Evolutionary conservation across 2,329 filamentous ascomycete genomes (phyloP), one percentile per base, ranked within the genome.

Genomic region (Penicillium hordei): DNA sequence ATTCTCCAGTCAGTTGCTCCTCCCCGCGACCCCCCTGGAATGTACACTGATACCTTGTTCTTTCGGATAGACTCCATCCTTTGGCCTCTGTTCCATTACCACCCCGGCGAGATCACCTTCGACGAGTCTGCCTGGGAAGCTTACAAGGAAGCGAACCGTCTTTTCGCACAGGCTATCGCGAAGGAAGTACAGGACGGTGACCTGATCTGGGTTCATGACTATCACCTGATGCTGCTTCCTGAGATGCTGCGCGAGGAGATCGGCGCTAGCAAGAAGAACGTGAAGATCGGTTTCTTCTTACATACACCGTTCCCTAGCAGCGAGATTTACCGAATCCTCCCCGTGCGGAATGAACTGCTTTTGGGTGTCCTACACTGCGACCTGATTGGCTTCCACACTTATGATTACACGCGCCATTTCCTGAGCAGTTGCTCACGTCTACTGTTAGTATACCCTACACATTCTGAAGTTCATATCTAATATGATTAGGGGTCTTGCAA

Each of bases 71-170:
- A 99, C 77, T 95, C 91, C 8, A 97, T 97, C 74, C 87, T 99
- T 60, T 99, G 94, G 94, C 94, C 94, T 3, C 86, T 99, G 39
- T 96, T 99, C 81, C 94, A 97, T 80, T 97, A 97, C 79, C 94
- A 99, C 76, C 93, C 94, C 50, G 93, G 93, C 72, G 93, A 97
- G 81, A 97, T 97, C 68, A 96, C 92, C 44, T 97, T 97, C 75
- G 93, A 97, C 78, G 93, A 97, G 78, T 89, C 88, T 42, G 90
- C 92, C 4, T 99, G 94, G 94, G 84, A 88, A 25, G 93, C 92
- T 52, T 97, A 97, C 80, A 88, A 88, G 69, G 90, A 96, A 72
- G 93, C 95, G 65, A 99, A 97, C 77, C 86, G 89, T 48, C 83
- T 96, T 8, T 99, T 97, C 70, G 93, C 94, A 58, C 88, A 93